Evolutionary conservation across 1,284 basidiomycete genomes (phyloP).

Genomic region (Sporisorium iseilematis-ciliati): DNA sequence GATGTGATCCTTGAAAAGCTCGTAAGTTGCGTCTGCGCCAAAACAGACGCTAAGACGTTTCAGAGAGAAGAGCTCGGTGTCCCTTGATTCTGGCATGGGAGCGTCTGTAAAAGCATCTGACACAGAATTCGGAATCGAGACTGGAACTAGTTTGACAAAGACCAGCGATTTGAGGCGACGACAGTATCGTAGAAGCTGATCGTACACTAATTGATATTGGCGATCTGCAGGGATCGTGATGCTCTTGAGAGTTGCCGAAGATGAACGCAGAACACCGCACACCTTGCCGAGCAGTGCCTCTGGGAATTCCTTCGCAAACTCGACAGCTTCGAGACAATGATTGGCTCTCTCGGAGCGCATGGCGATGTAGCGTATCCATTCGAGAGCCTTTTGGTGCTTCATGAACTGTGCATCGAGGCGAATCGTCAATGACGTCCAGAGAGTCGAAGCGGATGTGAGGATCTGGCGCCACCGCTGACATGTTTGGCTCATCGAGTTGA

Average conservation of each 20-base stretch:
- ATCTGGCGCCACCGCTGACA: constrained; percentile 21
- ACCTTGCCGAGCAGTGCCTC: neutral
- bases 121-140: neutral
- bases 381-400: neutral
- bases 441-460: neutral
- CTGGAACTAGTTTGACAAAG: neutral
- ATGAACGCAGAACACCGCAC: constrained; percentile 10
- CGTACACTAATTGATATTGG: neutral
- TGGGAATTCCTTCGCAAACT: neutral
- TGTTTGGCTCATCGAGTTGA: constrained; percentile 18
- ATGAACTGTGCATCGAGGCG: neutral
- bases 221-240: constrained; percentile 2
- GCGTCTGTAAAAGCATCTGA: neutral
- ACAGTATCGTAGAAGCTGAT: constrained; percentile 19
- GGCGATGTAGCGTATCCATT: constrained; percentile 17
- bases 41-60: neutral
- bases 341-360: constrained; percentile 3
- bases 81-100: neutral
- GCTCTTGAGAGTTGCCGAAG: constrained; percentile 14
- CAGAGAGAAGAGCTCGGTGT: constrained; percentile 5
- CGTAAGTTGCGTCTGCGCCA: too few species aligned
- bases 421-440: constrained; percentile 15
- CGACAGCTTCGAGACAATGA: constrained; percentile 19
- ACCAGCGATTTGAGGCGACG: constrained; percentile 11
- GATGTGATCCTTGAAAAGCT: neutral